Base-by-base conservation (phyloP, 179 eudicot genomes). In the Silene noctiflora region DNA sequence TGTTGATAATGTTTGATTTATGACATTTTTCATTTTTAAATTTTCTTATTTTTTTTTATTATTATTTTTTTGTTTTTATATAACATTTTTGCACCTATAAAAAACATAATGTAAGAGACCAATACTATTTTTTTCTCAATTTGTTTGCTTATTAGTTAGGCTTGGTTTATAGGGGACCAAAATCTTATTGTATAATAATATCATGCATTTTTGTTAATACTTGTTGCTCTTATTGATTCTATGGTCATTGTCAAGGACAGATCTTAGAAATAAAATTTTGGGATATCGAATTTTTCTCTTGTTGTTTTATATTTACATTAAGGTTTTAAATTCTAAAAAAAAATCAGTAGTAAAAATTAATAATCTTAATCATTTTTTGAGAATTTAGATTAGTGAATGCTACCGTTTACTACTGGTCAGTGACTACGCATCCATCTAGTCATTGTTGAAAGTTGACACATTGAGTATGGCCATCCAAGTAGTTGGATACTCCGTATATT, bases 141-240 rank as follows among this genome's bases (percentile, higher is more conserved):
- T 33, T 55, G 21, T 74, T 59, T 55, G 35, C 46, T 27, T 61
- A 61, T 5, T 33, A 39, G 60, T 55, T 51, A 33, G 66, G 83
- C 64, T 74, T 39, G 78, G 67, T 74, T 74, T 51, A 59, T 53
- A 22, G 85, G 85, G 85, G 83, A 84, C 87, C 84, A 79, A 76
- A 81, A 65, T 13, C 78, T 71, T 55, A 59, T 59, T 21, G 55
- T 60, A 67, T 6, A 51, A 46, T 6, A 33, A 33, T 33, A 33
- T 33, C 39, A 1, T 33, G 39, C 39, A 33, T 33, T 33, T 33
- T 33, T 33, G 6, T 33, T 33, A 22, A 31, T 19, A 75, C 59
- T 76, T 81, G 81, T 82, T 63, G 79, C 56, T 66, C 56, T 3
- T n/a, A 11, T 82, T 70, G 44, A 60, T 79, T 61, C 68, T 29